Evolutionary conservation across 768 basidiomycete species (phyloP), one percentile per base, ranked within the genome.

Genomic region (Lactarius deliciosus): DNA sequence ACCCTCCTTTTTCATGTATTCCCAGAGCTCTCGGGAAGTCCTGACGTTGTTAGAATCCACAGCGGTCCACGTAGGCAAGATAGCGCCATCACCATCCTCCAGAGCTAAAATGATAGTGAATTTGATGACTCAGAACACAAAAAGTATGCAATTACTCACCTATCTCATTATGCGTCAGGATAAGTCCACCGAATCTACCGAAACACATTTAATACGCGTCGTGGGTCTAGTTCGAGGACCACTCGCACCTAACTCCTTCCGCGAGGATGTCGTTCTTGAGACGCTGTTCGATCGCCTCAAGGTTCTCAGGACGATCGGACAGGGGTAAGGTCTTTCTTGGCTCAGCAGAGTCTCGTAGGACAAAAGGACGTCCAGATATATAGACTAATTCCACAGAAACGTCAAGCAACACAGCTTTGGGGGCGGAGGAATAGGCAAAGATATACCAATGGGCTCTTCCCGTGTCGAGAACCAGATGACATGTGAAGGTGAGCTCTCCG

Each of bases 401-500:
- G 60, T 41, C 50, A 69, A 73, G 69, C 66, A 70, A 40, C 7
- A 34, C 5, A 55, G 10, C 6, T 45, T n/a, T 9, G 3, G n/a
- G 8, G 16, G 36, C 10, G 47, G 53, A 61, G 28, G 45, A 65
- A 54, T 18, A 10, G 34, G 34, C 25, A 8, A 41, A 5, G 36
- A 11, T 87, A 68, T 76, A 94, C 94, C 86, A 61, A 96, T 86
- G 5, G 96, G 95, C 74, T 98, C 97, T 77, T 99, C 97, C 71
- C 97, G 84, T 15, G 96, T 97, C 34, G 91, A 97, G 77, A 98
- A 94, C 94, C 95, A 99, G 34, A 96, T 88, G 3, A 92, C 92
- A 72, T 87, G 89, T 2, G 89, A 86, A 13, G 88, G 84, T 68
- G 87, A 81, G 3, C 77, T 72, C 38, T 81, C 83, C 62, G 82